phyloP scores from a whole-genome alignment of 805 yeast genomes.

The Barnettozyma botsteinii region DNA sequence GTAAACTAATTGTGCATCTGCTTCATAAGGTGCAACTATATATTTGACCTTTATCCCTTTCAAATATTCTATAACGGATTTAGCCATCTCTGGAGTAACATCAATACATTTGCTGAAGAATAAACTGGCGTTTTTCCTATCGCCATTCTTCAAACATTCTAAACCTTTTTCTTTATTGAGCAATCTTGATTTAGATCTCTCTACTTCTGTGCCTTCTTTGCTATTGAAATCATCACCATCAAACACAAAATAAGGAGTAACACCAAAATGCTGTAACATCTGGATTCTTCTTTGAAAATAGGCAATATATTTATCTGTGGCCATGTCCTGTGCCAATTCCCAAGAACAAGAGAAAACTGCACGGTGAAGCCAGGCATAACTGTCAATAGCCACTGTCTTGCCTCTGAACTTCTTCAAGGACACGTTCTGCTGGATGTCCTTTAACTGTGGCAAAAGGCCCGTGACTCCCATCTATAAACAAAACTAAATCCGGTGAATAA shows the following conservation, averaged over 20 bases:
- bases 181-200: conserved; percentile 51
- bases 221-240: conserved; percentile 88
- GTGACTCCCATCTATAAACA: conserved; percentile 62
- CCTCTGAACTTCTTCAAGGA: conserved; percentile 62
- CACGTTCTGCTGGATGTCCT: conserved; percentile 60
- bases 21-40: conserved; percentile 97
- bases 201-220: conserved; percentile 65
- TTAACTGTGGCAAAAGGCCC: conserved; percentile 75
- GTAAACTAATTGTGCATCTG: conserved; percentile 94
- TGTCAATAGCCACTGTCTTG: conserved; percentile 82
- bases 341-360: conserved; percentile 78
- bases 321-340: conserved; percentile 65
- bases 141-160: conserved; percentile 45
- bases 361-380: conserved; percentile 94
- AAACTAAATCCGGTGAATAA: too few species aligned
- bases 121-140: conserved; percentile 54
- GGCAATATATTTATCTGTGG: conserved; percentile 67
- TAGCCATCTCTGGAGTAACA: conserved; percentile 89
- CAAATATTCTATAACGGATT: conserved; percentile 69
- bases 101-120: conserved; percentile 75
- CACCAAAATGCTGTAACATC: conserved; percentile 58
- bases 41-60: conserved; percentile 52
- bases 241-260: conserved; percentile 82
- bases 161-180: conserved; percentile 55
- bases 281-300: conserved; percentile 62